Percentiles rank a stretch among this genome's conserved stretches.
Conservation (phyloP, 106 monocot genomes). For the Alisma plantagoaquatica region DNA sequence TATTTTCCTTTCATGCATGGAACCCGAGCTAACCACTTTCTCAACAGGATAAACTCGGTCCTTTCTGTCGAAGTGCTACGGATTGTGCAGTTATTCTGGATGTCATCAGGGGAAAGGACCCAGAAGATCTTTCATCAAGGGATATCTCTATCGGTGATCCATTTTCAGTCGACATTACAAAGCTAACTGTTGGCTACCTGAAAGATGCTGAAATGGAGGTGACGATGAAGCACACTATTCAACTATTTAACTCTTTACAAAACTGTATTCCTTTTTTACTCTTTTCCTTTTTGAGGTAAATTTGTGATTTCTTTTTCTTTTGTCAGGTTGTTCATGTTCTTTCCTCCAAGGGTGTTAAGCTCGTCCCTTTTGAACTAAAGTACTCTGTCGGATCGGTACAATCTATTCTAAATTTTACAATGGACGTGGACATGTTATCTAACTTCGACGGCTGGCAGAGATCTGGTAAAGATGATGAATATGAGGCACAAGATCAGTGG, state of each 20-base stretch:
- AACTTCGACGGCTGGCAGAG: constrained; percentile 94
- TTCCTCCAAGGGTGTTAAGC: constrained; percentile 57
- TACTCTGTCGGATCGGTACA: constrained; percentile 69
- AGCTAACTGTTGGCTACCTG: constrained; percentile 81
- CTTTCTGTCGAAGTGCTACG: constrained; percentile 78
- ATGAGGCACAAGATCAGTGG: constrained; percentile 97
- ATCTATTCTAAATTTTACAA: constrained; percentile 80
- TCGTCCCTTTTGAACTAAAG: constrained; percentile 75
- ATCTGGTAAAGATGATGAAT: constrained; percentile 39
- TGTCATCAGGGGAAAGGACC: constrained; percentile 66
- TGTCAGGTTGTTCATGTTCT: constrained; percentile 64
- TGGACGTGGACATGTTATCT: constrained; percentile 88
- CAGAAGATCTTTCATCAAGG: constrained; percentile 74
- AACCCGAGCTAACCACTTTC: not conserved
- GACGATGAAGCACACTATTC: not conserved
- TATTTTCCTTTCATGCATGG: not conserved
- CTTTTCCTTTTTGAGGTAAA: not conserved
- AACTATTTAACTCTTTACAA: not conserved
- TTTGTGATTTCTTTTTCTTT: not conserved
- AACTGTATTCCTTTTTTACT: too few species aligned
- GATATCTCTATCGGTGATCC: constrained; percentile 56
- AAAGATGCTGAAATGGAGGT: constrained; percentile 91
- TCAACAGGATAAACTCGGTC: constrained; percentile 90
- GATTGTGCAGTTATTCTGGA: constrained; percentile 85
- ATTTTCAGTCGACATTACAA: constrained; percentile 74